Base-by-base conservation (phyloP, 164 flowering plant genomes). In the Platanus orientalis region DNA sequence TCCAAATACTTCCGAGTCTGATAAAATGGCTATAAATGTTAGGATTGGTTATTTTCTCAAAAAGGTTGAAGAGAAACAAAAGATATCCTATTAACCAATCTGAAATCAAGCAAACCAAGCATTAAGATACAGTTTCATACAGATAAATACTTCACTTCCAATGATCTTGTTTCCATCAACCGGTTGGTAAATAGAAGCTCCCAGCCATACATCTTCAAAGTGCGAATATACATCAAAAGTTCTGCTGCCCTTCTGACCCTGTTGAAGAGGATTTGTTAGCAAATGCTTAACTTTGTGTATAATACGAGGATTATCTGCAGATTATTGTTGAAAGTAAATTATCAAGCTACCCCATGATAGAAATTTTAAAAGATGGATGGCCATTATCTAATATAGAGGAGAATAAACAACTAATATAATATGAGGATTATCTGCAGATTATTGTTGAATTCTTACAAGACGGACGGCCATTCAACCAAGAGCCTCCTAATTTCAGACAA, bases 1-100 rank as follows among this genome's bases (percentile, higher is more conserved):
- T 94, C 99, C 79, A 94, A 77, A 75, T 94, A 94, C 68, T 94
- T 94, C 62, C 97, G 79, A 21, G 96, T 90, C 98, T 94, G 75
- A 63, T 26, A 66, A 68, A 58, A 67, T 13, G 24, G 45, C 32
- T 20, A 23, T 23, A 65, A 25, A 34, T 34, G 47, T 67, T 36
- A 67, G 32, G 51, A 61, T 53, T 24, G 45, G 23, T 42, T 23
- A 17, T 54, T 27, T 24, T 36, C 6, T 17, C 50, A 54, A 44
- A 69, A n/a, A n/a, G n/a, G n/a, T n/a, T n/a, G n/a, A n/a, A n/a
- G n/a, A 26, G 44, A 69, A 62, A 47, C 20, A 17, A 58, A 70
- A 51, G 21, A 64, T 39, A 24, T 45, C 39, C 16, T 40, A 36
- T 28, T 7, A 52, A 53, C 49, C 51, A 21, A 12, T 26, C 36